Base-by-base conservation (phyloP, 192 early-diverging fungal genomes). In the Coemansia sp. region DNA sequence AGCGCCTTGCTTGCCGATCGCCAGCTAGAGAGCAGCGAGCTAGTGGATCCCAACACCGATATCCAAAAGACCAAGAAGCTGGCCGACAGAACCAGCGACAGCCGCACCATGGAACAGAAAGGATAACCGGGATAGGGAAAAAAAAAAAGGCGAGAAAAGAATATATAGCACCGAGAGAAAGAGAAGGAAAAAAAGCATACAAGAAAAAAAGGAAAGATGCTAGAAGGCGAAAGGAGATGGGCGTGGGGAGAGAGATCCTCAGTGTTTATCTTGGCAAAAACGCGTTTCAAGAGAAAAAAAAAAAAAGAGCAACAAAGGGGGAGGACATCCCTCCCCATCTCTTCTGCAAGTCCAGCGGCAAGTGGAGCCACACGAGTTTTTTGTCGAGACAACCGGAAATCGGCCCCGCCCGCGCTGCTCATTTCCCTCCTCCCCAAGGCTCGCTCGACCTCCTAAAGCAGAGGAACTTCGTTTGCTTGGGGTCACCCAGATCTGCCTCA, bases 11-110 rank as follows among this genome's bases (percentile, higher is more conserved):
- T 51, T 20, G 38, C 42, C 15, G 65, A 46, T 32, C 54, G 59
- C 69, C 76, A 68, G 5, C 65, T 62, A 7, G 67, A 42, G 31
- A 74, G 25, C 0, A 73, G 60, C 17, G 60, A 49, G 15, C 64
- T 61, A 27, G 49, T 71, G 35, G 70, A 72, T 27, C 69, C 76
- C 24, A 78, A 47, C 20, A 72, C 66, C 10, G 76, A 45, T 41
- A 78, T 60, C 66, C 66, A 72, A 38, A 78, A 64, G 24, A 78
- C 62, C 17, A 78, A 56, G 22, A 78, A 53, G 20, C 70, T 64
- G 62, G 40, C 57, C 9, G 42, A 57, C 29, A 68, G 62, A 29
- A 63, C 29, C 38, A 69, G 43, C 53, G 70, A 72, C 15, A 68
- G 20, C 20, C 76, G 70, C 42, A 70, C 69, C 69, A 71, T 71